Evolutionary conservation across 2,329 filamentous ascomycete species (phyloP).

Genomic region (Helminthosporium solani): DNA sequence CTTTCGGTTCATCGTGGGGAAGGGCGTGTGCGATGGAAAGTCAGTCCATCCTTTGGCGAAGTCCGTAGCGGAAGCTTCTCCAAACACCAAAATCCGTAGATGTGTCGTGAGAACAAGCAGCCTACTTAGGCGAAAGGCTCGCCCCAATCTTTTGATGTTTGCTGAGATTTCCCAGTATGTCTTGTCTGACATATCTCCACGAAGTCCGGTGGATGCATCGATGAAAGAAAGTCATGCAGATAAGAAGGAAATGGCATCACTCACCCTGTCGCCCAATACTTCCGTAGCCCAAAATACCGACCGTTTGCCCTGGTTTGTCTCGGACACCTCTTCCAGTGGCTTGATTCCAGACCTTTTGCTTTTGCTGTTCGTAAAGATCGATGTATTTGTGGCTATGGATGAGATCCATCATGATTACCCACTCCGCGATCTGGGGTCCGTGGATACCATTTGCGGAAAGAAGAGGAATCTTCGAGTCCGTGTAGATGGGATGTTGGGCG

Average conservation of each 20-base stretch:
- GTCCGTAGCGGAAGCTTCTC: conserved; percentile 9
- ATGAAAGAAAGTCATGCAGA: conserved; percentile 3
- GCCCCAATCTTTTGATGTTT: background rate
- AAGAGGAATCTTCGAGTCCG: conserved; percentile 53
- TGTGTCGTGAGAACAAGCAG: background rate
- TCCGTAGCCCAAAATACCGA: conserved; percentile 64
- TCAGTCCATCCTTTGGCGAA: background rate
- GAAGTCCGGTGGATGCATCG: background rate
- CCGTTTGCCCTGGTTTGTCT: conserved; percentile 59
- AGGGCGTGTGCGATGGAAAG: background rate
- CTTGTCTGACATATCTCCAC: background rate
- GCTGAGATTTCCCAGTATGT: background rate
- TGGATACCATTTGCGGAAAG: conserved; percentile 59
- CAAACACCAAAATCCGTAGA: background rate
- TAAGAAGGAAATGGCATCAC: conserved; percentile 11
- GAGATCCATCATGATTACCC: conserved; percentile 64
- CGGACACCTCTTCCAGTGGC: conserved; percentile 41
- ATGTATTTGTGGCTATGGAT: conserved; percentile 58
- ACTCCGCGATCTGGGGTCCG: conserved; percentile 66
- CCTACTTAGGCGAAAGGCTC: background rate
- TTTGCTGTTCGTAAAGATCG: conserved; percentile 58
- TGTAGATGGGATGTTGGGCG: conserved; percentile 55
- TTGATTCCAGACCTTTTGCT: conserved; percentile 55
- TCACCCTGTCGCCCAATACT: conserved; percentile 62
- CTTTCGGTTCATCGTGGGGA: background rate